A percentile compares a stretch with the other conserved stretches of the same genome.
These are phyloP conservation scores for Erysimum cheiranthoides DNA, from an alignment of 345 rosid genomes.

Conservation along the genomic window DNA sequence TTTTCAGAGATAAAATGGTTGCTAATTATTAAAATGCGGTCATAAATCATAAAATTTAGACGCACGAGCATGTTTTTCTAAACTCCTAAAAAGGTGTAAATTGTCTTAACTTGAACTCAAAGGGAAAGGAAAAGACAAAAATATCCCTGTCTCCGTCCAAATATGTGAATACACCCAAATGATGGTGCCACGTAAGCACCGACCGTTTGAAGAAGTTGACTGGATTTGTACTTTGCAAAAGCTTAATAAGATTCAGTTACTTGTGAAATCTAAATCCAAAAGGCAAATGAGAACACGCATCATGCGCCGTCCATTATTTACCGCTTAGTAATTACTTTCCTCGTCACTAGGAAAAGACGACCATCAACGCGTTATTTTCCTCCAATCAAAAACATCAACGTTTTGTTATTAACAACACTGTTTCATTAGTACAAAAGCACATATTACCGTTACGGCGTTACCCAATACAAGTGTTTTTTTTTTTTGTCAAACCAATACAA, in stretches of 20 bases:
- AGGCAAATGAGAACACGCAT: slow-evolving; percentile 36
- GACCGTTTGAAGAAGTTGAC: slow-evolving; percentile 38
- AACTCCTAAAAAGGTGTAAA: slow-evolving; percentile 27
- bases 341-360: slow-evolving; percentile 4
- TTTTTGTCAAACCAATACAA: too few relatives aligned
- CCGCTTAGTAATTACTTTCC: neutral
- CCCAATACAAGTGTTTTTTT: neutral
- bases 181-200: slow-evolving; percentile 43
- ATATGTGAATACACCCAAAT: neutral
- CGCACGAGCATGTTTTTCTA: slow-evolving; percentile 2
- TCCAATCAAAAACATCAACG: neutral
- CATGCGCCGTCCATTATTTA: slow-evolving; percentile 39
- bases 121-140: slow-evolving; percentile 16
- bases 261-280: slow-evolving; percentile 30
- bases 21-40: neutral
- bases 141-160: slow-evolving; percentile 43
- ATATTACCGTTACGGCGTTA: neutral
- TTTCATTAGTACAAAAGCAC: slow-evolving; percentile 5
- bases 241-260: neutral
- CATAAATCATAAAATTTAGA: neutral
- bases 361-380: slow-evolving; percentile 11
- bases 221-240: slow-evolving; percentile 27
- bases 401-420: neutral
- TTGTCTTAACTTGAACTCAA: slow-evolving; percentile 33
- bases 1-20: neutral